Conservation (phyloP, 805 yeast species). For the Wickerhamiella sergipiensis region DNA sequence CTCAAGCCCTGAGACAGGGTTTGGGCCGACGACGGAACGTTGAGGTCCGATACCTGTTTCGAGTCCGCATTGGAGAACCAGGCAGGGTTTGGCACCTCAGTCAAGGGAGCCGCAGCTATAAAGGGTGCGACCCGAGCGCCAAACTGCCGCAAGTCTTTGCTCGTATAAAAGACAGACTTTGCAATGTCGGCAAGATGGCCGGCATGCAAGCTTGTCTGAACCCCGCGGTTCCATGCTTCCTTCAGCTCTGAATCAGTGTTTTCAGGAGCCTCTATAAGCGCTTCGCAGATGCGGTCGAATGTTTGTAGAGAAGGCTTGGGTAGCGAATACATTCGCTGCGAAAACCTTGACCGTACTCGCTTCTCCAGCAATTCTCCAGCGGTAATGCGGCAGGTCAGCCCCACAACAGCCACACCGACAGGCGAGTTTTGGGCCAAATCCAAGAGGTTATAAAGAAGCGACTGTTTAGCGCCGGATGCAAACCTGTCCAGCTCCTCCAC, state of each 20-base stretch:
- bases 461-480: slow-evolving; percentile 60
- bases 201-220: slow-evolving; percentile 9
- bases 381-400: slow-evolving; percentile 61
- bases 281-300: slow-evolving; percentile 33
- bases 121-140: slow-evolving; percentile 10
- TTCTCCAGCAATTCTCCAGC: slow-evolving; percentile 76
- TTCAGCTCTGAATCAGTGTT: slow-evolving; percentile 10
- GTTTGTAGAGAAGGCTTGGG: slow-evolving; percentile 36
- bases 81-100: background rate
- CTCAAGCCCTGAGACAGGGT: slow-evolving; percentile 31
- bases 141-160: slow-evolving; percentile 39
- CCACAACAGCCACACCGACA: slow-evolving; percentile 68
- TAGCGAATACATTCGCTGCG: slow-evolving; percentile 58
- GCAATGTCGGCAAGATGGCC: slow-evolving; percentile 25
- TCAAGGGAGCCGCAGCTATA: slow-evolving; percentile 20
- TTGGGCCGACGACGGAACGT: slow-evolving; percentile 10
- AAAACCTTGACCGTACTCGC: slow-evolving; percentile 78
- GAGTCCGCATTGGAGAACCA: slow-evolving; percentile 29
- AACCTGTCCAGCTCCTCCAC: slow-evolving; percentile 79
- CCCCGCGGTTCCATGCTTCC: slow-evolving; percentile 13
- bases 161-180: slow-evolving; percentile 40
- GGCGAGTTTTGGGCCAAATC: slow-evolving; percentile 66
- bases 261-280: slow-evolving; percentile 26
- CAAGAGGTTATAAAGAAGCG: slow-evolving; percentile 72
- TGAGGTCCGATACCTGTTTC: background rate